phyloP scores from a whole-genome alignment of 2,329 filamentous ascomycete genomes.

The Aaosphaeria pasadenensis region DNA sequence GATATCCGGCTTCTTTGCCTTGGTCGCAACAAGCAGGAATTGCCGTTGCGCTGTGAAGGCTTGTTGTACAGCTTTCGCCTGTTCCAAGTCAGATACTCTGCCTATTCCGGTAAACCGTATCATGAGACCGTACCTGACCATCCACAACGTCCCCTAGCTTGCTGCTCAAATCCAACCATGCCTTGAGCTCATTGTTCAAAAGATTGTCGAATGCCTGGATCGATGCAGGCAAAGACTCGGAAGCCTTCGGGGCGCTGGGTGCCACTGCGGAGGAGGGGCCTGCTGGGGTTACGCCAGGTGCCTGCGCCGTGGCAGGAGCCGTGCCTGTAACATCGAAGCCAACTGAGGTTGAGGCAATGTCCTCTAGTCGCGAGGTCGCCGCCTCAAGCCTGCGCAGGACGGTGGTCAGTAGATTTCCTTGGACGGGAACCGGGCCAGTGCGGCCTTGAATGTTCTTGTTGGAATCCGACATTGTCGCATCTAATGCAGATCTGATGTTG shows the following conservation, averaged over 20 bases:
- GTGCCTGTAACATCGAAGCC: slow-evolving; percentile 50
- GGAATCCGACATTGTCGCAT: slow-evolving; percentile 12
- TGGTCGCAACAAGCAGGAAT: slow-evolving; percentile 83
- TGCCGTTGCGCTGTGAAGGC: slow-evolving; percentile 83
- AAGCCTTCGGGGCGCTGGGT: slow-evolving; percentile 33
- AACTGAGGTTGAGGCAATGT: slow-evolving; percentile 75
- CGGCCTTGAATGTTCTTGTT: slow-evolving; percentile 10
- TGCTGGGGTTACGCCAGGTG: slow-evolving; percentile 23
- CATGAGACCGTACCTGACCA: slow-evolving; percentile 63
- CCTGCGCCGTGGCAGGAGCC: slow-evolving; percentile 18
- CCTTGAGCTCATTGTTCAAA: slow-evolving; percentile 69
- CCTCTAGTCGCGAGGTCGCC: slow-evolving; percentile 91
- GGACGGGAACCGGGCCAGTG: slow-evolving; percentile 14
- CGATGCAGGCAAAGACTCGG: slow-evolving; percentile 51
- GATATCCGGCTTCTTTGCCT: slow-evolving; percentile 86
- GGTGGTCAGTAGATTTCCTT: slow-evolving; percentile 48
- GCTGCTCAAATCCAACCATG: slow-evolving; percentile 74
- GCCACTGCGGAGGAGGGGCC: slow-evolving; percentile 28
- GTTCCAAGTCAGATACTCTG: slow-evolving; percentile 4
- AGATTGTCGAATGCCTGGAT: slow-evolving; percentile 86
- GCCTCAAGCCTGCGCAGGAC: slow-evolving; percentile 77
- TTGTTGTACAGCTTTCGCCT: slow-evolving; percentile 56
- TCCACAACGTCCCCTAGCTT: slow-evolving; percentile 74
- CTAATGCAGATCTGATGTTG: neutral
- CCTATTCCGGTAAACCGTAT: neutral